Evolutionary conservation across 169 alveolate species (phyloP), one percentile per base, ranked within the genome.

Genomic region (Plasmodium vivax): DNA sequence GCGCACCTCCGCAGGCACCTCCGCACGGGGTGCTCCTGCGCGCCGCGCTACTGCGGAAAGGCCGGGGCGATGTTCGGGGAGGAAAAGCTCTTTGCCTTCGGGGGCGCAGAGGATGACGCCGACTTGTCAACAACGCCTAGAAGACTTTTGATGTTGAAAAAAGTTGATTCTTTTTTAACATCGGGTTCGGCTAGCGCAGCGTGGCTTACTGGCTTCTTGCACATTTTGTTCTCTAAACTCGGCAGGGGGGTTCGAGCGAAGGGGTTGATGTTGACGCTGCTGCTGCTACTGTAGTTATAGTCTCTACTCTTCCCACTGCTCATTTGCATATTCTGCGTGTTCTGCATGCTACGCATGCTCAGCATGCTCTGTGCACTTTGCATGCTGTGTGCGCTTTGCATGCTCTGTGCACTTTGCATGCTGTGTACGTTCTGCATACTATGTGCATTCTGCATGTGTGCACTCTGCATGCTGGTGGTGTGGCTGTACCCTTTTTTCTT

Each of bases 121-220:
- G 90, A 36, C 16, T 85, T 85, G 2, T 85, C 85, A 47, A 10
- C 38, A 85, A 45, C 93, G 16, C 85, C 85, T 75, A 85, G 81
- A 85, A 85, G 19, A 51, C 58, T 62, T 85, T 85, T 85, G 14
- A 85, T 85, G 62, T 85, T 85, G 41, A 62, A 85, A 85, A 85
- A 74, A 16, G 34, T 54, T 10, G 79, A 74, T 30, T 85, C 81
- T 36, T 73, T 85, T 85, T 85, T 85, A n/a, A 51, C 85, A 75
- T 73, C 51, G 7, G 85, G 41, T 73, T 75, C 71, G 27, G 43
- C 7, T 36, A 12, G 10, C 30, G 38, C 38, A 23, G 45, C 54
- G 32, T 23, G 47, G 56, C 71, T 85, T 32, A 54, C 43, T 16
- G 85, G 19, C 32, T 75, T 74, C 71, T 85, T 75, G 68, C 30